Conservation (phyloP, 2,329 filamentous ascomycete species). For the Stagonosporopsis rhizophila region DNA sequence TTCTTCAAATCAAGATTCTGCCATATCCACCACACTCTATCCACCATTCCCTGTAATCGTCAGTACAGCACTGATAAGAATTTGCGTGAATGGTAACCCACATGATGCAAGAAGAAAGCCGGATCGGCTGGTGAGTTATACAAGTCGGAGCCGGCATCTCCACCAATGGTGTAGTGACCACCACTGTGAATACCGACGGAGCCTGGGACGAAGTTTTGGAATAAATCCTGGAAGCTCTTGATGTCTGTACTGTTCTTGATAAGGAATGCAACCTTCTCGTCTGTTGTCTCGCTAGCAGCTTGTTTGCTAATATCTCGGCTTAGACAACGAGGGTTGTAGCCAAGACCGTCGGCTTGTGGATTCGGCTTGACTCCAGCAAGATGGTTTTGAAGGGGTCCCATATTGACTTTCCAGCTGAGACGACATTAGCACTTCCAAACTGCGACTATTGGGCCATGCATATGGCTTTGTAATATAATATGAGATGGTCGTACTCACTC, state of each 20-base stretch:
- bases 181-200: constrained; percentile 51
- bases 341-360: constrained; percentile 29
- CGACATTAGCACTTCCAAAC: background rate
- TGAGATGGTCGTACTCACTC: background rate
- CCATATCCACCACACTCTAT: constrained; percentile 58
- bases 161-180: constrained; percentile 53
- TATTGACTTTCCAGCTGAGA: constrained; percentile 48
- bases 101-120: constrained; percentile 52
- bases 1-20: constrained; percentile 51
- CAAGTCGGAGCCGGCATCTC: constrained; percentile 52
- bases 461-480: too few relatives aligned
- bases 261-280: background rate
- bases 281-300: constrained; percentile 6
- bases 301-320: constrained; percentile 44
- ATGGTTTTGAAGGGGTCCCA: constrained; percentile 55
- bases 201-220: constrained; percentile 3
- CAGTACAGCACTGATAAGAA: background rate
- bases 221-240: background rate
- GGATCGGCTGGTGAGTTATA: constrained; percentile 49
- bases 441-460: background rate
- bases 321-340: constrained; percentile 42
- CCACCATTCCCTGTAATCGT: constrained; percentile 42
- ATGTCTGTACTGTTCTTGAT: constrained; percentile 3
- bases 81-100: background rate
- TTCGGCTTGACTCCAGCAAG: constrained; percentile 36